A percentile compares a stretch with the other conserved stretches of the same genome.
phyloP scores from a whole-genome alignment of 2,329 filamentous ascomycete genomes.

The Calcarisporium arbuscula region DNA sequence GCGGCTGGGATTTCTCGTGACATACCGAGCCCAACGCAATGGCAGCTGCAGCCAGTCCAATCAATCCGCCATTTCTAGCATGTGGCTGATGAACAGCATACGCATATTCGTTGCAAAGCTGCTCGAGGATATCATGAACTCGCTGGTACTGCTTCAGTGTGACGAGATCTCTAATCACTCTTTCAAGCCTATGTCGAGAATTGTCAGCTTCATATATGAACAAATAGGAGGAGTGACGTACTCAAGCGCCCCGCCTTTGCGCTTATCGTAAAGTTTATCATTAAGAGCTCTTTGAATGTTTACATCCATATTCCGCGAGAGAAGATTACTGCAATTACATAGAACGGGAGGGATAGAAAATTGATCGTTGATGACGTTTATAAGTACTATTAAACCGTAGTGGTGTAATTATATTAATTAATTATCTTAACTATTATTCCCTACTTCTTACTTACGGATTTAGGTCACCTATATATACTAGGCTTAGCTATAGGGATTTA shows the following conservation, averaged over 20 bases:
- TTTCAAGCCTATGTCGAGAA: conserved; percentile 63
- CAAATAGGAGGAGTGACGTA: conserved; percentile 41
- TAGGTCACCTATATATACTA: background rate
- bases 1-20: too few relatives aligned
- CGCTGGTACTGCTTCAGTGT: conserved; percentile 68
- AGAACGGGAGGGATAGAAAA: background rate
- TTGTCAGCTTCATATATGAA: conserved; percentile 10
- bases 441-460: background rate
- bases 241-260: conserved; percentile 95
- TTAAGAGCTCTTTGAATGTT: conserved; percentile 86
- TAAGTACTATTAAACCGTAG: background rate
- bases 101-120: conserved; percentile 95
- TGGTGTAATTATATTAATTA: too few relatives aligned
- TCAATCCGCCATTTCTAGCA: conserved; percentile 91
- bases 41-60: conserved; percentile 88
- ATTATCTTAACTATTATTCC: too few relatives aligned
- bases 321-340: conserved; percentile 9
- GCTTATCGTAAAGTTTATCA: conserved; percentile 98
- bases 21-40: conserved; percentile 89
- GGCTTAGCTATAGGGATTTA: too few relatives aligned
- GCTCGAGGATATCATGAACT: conserved; percentile 84
- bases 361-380: background rate
- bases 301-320: conserved; percentile 62
- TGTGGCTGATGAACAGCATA: conserved; percentile 97
- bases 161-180: conserved; percentile 78